Evolutionary conservation across 164 flowering plant genomes (phyloP).

Genomic region (Berberis thunbergii): DNA sequence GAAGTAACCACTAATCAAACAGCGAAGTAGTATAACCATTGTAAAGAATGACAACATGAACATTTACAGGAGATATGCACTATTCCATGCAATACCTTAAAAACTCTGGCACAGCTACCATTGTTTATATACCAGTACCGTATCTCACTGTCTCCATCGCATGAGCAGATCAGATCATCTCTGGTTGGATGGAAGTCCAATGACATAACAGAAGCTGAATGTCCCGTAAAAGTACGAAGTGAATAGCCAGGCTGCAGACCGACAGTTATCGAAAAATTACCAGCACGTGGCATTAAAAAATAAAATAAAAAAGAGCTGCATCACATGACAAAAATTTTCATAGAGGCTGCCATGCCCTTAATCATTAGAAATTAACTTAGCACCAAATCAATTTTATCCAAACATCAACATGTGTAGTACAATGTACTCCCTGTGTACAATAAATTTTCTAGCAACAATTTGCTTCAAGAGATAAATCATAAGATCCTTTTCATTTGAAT

Average conservation of each 20-base stretch:
- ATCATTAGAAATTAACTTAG: too few relatives aligned
- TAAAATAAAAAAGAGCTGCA: too few relatives aligned
- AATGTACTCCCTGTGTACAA: too few relatives aligned
- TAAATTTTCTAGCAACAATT: too few relatives aligned
- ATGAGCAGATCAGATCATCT: conserved; percentile 72
- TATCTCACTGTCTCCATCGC: conserved; percentile 68
- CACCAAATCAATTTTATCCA: too few relatives aligned
- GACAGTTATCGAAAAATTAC: too few relatives aligned
- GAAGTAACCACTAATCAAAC: not conserved
- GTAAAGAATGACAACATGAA: not conserved
- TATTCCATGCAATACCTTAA: conserved; percentile 38
- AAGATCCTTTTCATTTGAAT: too few relatives aligned
- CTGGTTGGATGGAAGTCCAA: conserved; percentile 72
- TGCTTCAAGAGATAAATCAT: too few relatives aligned
- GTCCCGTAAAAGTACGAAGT: conserved; percentile 66
- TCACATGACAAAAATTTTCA: too few relatives aligned
- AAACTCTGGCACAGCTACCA: conserved; percentile 59
- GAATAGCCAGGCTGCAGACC: conserved; percentile 58
- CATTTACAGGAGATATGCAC: not conserved
- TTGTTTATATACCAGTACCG: conserved; percentile 73
- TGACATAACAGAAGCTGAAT: conserved; percentile 55
- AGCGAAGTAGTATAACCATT: not conserved
- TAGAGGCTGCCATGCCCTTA: too few relatives aligned
- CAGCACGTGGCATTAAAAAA: too few relatives aligned
- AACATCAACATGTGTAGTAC: too few relatives aligned